Evolutionary conservation across 73 alveolate genomes (phyloP), one percentile per base, ranked within the genome.

Genomic region (Paramecium sonneborni): DNA sequence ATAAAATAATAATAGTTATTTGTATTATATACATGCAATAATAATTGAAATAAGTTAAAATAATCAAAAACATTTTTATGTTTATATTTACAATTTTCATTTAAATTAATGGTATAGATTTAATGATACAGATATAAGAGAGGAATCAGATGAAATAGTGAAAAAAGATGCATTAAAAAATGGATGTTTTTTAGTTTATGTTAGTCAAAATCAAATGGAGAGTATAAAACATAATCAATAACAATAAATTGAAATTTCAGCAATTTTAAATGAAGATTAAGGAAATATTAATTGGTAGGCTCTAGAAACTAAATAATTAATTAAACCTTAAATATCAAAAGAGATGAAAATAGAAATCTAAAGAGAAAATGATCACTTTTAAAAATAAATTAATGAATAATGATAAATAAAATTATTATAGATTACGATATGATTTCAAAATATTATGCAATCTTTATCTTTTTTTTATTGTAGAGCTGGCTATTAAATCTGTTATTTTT

Each of bases 391-490:
- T 30, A 30, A 62, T 12, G 24, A 30, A 30, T 26, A 6, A 30
- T 62, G 18, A 8, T 24, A 26, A 6, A 12, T 62, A 3, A 62
- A 23, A n/a, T 6, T 52, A 15, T 52, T 3, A n/a, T 52, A n/a
- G 18, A 18, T 18, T 41, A 21, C 14, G 23, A 52, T 18, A 52
- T 18, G 3, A 62, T 62, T 0, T 62, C 84, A 62, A 9, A 62
- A 62, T 62, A 62, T 62, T 62, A 44, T 9, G 39, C 84, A 62
- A 62, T 62, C 84, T 15, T 62, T 62, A 10, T 62, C 84, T 62
- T 62, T 62, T 46, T 62, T 62, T 3, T 62, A 62, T 62, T 26
- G 11, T 12, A 23, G 20, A 2, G 21, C 39, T 62, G 84, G 84
- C 24, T 62, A 30, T 26, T 62, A 62, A 7, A 62, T 46, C 12